Conservation (phyloP, 1,139 yeast genomes). For the Candida sojae region DNA sequence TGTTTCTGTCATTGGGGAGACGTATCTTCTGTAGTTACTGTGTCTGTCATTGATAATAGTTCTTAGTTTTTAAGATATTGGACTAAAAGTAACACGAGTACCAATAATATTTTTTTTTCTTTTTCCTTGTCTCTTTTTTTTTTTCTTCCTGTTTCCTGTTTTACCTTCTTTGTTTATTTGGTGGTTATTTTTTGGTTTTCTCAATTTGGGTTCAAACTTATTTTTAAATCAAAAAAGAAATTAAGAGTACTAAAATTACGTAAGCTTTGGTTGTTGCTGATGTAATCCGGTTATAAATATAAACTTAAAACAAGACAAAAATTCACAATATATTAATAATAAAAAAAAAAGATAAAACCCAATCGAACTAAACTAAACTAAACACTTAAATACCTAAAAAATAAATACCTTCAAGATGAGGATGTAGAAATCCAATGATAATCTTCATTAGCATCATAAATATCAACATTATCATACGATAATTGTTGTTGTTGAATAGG, state of each 20-base stretch:
- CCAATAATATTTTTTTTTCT: no score
- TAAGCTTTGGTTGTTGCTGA: neutral
- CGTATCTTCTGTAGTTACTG: neutral
- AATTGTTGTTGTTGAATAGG: conserved; percentile 6
- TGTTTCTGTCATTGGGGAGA: neutral
- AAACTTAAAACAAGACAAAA: neutral
- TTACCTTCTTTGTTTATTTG: no score
- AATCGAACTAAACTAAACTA: neutral
- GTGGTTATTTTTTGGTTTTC: no score
- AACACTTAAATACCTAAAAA: neutral
- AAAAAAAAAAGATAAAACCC: neutral
- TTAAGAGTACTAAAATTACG: no score
- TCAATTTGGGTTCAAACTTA: no score
- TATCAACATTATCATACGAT: neutral
- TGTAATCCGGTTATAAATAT: neutral
- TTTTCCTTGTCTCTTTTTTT: no score
- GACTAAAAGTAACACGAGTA: no score
- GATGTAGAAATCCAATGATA: conserved; percentile 24
- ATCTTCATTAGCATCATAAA: conserved; percentile 16
- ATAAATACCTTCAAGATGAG: neutral
- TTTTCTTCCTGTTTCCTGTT: no score
- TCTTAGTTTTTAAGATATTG: neutral
- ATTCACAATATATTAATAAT: neutral
- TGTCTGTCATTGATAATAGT: neutral
- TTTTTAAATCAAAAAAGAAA: no score